Evolutionary conservation across 2,329 filamentous ascomycete genomes (phyloP).

Genomic region (Chaetoscypha palmicola): DNA sequence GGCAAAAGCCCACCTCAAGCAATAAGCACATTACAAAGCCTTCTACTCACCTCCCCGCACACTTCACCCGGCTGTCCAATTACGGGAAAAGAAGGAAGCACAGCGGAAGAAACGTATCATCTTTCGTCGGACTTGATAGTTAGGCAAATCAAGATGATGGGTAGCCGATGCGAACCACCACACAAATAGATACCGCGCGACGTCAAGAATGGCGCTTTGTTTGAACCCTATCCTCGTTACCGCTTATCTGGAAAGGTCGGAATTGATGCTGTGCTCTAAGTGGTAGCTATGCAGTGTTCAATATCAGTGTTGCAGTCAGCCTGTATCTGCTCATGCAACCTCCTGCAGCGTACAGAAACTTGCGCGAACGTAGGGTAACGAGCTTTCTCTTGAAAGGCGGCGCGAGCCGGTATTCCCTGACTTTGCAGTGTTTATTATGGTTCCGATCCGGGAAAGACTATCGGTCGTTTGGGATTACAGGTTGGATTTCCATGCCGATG

Average conservation of each 20-base stretch:
- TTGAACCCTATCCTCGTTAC: constrained; percentile 1
- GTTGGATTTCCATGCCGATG: not conserved
- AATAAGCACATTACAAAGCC: constrained; percentile 2
- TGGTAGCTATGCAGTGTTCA: constrained; percentile 1
- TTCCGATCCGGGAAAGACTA: not conserved
- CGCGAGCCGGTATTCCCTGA: constrained; percentile 5
- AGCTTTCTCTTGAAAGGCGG: not conserved
- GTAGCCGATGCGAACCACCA: not conserved
- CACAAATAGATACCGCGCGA: not conserved
- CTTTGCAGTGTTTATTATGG: not conserved
- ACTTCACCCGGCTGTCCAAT: not conserved
- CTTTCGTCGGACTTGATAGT: not conserved
- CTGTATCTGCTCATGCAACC: constrained; percentile 3
- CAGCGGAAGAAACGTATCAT: not conserved
- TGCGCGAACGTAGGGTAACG: not conserved
- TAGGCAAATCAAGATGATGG: not conserved
- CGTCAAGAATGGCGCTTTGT: not conserved
- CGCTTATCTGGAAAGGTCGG: constrained; percentile 3
- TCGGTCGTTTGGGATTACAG: not conserved
- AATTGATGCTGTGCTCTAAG: not conserved
- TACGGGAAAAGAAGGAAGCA: not conserved
- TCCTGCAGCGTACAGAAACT: constrained; percentile 4
- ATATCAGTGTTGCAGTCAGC: not conserved
- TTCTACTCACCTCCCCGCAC: not conserved
- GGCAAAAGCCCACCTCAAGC: not conserved